Evolutionary conservation across 176 grass and related monocot species (phyloP).

Genomic region (Leersia perrieri): DNA sequence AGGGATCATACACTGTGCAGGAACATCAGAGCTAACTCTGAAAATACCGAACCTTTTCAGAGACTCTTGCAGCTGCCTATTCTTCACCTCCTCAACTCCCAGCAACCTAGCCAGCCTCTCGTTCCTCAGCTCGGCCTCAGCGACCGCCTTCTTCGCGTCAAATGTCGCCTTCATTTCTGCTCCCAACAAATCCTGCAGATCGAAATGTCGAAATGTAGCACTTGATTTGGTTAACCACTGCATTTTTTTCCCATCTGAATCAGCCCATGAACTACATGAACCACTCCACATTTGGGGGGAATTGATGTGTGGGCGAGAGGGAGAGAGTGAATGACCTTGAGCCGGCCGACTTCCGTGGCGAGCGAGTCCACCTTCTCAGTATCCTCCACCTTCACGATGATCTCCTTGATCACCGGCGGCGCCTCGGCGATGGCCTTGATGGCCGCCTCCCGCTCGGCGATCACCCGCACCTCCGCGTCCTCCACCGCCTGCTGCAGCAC

Average conservation of each 20-base stretch:
- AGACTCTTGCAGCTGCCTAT: constrained; percentile 44
- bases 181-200: constrained; percentile 46
- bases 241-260: not conserved
- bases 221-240: not conserved
- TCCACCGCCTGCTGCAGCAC: constrained; percentile 52
- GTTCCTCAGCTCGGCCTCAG: constrained; percentile 45
- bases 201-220: not conserved
- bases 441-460: constrained; percentile 37
- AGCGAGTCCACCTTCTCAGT: constrained; percentile 34
- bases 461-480: constrained; percentile 37
- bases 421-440: constrained; percentile 41
- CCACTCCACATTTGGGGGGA: not conserved
- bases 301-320: not conserved
- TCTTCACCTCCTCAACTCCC: constrained; percentile 49
- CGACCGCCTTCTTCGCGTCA: constrained; percentile 29
- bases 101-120: constrained; percentile 43
- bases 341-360: constrained; percentile 19
- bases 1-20: not conserved
- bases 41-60: constrained; percentile 31
- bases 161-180: constrained; percentile 42
- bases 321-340: constrained; percentile 44
- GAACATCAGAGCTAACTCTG: not conserved
- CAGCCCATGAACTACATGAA: not conserved
- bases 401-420: constrained; percentile 48
- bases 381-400: constrained; percentile 36